Evolutionary conservation across 2,329 filamentous ascomycete genomes (phyloP).

Genomic region (Bipolaris gigantea): DNA sequence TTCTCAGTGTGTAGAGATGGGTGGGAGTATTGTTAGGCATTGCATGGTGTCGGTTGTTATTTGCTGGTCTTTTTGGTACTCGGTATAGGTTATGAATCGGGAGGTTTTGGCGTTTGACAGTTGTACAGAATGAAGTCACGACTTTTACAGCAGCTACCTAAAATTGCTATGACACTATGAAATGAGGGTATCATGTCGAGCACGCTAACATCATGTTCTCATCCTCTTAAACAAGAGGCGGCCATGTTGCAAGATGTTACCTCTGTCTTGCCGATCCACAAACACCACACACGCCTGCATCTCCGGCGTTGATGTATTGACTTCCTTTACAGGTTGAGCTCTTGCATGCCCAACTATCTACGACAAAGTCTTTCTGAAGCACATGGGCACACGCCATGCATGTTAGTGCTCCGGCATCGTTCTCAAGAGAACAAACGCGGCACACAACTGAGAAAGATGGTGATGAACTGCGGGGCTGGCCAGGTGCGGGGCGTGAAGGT

Average conservation of each 20-base stretch:
- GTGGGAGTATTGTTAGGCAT: constrained; percentile 31
- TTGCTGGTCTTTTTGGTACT: neutral
- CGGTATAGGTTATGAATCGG: too few relatives aligned
- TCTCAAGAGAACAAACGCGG: constrained; percentile 69
- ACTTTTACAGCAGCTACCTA: neutral
- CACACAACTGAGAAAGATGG: constrained; percentile 45
- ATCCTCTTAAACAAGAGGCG: neutral
- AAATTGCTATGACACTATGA: neutral
- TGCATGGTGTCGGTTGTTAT: constrained; percentile 8
- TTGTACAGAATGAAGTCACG: constrained; percentile 12
- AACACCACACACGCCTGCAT: constrained; percentile 70
- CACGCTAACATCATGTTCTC: neutral
- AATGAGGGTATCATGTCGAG: neutral
- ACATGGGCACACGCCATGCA: constrained; percentile 74
- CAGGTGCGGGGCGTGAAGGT: neutral
- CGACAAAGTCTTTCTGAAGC: constrained; percentile 57
- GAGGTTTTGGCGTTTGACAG: neutral
- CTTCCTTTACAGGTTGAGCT: constrained; percentile 59
- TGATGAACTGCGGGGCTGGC: neutral
- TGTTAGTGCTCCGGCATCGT: constrained; percentile 57
- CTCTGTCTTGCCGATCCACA: constrained; percentile 54
- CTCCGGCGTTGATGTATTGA: constrained; percentile 68
- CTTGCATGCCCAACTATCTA: constrained; percentile 65
- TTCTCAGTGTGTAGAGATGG: constrained; percentile 33
- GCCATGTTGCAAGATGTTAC: neutral